Percentiles rank a stretch among this genome's conserved stretches.
Conservation (phyloP, 2,329 filamentous ascomycete genomes). For the Pseudofabraea citricarpa region DNA sequence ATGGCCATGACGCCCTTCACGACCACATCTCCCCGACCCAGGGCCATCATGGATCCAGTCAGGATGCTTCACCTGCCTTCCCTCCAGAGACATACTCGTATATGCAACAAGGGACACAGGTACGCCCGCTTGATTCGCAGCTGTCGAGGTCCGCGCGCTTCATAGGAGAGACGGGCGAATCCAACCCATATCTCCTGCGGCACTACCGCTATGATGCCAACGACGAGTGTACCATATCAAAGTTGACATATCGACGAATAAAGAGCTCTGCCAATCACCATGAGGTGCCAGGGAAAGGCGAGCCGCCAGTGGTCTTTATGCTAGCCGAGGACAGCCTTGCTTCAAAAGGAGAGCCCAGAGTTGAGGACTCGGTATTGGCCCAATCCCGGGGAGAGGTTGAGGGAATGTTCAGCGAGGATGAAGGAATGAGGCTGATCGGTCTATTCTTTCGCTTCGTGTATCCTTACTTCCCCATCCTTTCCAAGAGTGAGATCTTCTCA, state of each 20-base stretch:
- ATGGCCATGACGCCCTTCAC: slow-evolving; percentile 17
- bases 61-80: slow-evolving; percentile 17
- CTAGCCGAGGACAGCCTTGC: slow-evolving; percentile 25
- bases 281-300: slow-evolving; percentile 17
- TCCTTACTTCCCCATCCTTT: slow-evolving; percentile 38
- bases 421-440: slow-evolving; percentile 33
- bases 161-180: slow-evolving; percentile 28
- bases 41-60: slow-evolving; percentile 15
- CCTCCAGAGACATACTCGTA: not conserved
- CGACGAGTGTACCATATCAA: slow-evolving; percentile 27
- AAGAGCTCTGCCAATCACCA: slow-evolving; percentile 16
- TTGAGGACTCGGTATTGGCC: slow-evolving; percentile 22
- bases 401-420: slow-evolving; percentile 23
- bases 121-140: slow-evolving; percentile 23
- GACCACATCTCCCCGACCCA: slow-evolving; percentile 18
- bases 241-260: slow-evolving; percentile 26
- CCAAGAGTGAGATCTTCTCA: slow-evolving; percentile 28
- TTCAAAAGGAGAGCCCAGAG: slow-evolving; percentile 25
- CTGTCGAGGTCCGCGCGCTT: slow-evolving; percentile 21
- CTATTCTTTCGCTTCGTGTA: slow-evolving; percentile 38
- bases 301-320: slow-evolving; percentile 27
- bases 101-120: slow-evolving; percentile 23
- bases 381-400: slow-evolving; percentile 21
- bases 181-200: slow-evolving; percentile 25
- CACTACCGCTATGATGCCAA: slow-evolving; percentile 26